A percentile compares a stretch with the other conserved stretches of the same genome.
phyloP scores from a whole-genome alignment of 2,329 filamentous ascomycete genomes.

The Colletotrichum lini region DNA sequence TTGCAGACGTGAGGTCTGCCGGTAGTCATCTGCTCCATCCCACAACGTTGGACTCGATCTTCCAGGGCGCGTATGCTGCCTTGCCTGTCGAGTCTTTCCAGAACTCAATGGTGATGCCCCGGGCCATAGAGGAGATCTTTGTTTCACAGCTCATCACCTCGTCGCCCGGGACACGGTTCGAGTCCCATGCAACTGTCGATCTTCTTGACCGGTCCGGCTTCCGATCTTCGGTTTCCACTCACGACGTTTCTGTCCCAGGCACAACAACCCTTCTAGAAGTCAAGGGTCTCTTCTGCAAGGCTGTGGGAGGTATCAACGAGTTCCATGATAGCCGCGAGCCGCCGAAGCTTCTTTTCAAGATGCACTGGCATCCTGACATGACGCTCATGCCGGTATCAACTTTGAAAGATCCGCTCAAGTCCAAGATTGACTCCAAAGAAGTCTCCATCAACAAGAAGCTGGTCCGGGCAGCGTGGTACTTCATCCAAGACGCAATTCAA shows the following conservation, averaged over 20 bases:
- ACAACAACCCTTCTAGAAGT: not conserved
- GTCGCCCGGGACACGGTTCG: not conserved
- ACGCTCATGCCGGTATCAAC: constrained; percentile 10
- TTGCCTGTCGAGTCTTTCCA: constrained; percentile 1
- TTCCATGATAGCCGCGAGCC: not conserved
- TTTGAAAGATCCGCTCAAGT: constrained; percentile 4
- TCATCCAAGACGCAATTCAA: constrained; percentile 26
- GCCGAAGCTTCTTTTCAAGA: constrained; percentile 31
- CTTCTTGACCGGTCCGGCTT: constrained; percentile 12
- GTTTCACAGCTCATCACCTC: constrained; percentile 45
- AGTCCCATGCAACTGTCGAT: constrained; percentile 13
- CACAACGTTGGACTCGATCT: constrained; percentile 29
- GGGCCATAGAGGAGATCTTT: constrained; percentile 52
- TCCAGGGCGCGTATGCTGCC: constrained; percentile 27
- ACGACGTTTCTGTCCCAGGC: not conserved
- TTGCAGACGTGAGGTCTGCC: constrained; percentile 62
- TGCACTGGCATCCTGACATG: constrained; percentile 33
- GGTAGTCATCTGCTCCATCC: constrained; percentile 56
- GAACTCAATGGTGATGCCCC: constrained; percentile 25
- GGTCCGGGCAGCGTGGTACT: constrained; percentile 20
- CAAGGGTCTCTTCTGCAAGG: constrained; percentile 30
- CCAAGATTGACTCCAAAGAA: not conserved
- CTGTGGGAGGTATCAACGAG: not conserved
- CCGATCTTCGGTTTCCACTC: constrained; percentile 1
- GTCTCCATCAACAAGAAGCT: constrained; percentile 24